These are phyloP conservation scores for Sedum album DNA, from an alignment of 164 flowering plant genomes.

Conservation along the genomic window DNA sequence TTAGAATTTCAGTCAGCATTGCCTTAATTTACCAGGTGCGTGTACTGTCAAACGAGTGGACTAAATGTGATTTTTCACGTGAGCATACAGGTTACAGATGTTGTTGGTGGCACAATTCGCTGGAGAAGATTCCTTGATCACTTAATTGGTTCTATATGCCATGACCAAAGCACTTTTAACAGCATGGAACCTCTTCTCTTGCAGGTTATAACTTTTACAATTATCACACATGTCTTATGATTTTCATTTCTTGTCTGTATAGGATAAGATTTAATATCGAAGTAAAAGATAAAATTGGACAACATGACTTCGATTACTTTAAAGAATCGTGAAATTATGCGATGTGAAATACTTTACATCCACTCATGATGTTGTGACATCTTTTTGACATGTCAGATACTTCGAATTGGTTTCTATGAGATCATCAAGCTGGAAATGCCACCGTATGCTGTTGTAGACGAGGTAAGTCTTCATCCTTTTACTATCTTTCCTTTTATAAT, in stretches of 20 bases:
- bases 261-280: too few relatives aligned
- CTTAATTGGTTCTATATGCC: constrained; percentile 60
- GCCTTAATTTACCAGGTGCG: not conserved
- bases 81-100: constrained; percentile 59
- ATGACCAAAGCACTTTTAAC: constrained; percentile 39
- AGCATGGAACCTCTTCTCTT: constrained; percentile 88
- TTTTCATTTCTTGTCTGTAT: too few relatives aligned
- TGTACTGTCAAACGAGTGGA: not conserved
- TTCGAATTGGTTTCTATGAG: constrained; percentile 86
- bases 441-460: constrained; percentile 89
- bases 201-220: constrained; percentile 38
- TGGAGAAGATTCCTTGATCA: constrained; percentile 91
- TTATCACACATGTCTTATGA: not conserved
- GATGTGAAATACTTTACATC: not conserved
- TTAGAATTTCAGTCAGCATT: not conserved
- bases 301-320: not conserved
- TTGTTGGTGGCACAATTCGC: constrained; percentile 88
- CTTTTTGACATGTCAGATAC: constrained; percentile 43
- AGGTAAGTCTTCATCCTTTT: constrained; percentile 35
- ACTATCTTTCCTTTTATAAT: not conserved
- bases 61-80: not conserved
- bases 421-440: constrained; percentile 90
- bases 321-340: not conserved
- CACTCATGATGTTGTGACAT: not conserved
- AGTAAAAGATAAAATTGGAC: too few relatives aligned